phyloP scores from a whole-genome alignment of 2,329 filamentous ascomycete genomes.

The Penicillium olsonii region DNA sequence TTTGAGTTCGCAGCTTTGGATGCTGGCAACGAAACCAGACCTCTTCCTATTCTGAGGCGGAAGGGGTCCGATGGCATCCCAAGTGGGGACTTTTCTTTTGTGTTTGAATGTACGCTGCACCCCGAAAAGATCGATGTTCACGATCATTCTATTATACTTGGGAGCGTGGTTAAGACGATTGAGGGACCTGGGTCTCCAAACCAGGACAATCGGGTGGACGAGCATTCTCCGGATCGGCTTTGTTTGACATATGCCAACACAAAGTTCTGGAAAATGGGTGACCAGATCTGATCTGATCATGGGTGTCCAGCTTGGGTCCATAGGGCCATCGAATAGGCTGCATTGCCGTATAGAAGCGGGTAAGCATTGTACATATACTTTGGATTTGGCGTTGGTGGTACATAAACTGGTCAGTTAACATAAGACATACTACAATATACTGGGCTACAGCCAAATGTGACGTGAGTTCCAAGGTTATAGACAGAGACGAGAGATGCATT shows the following conservation, averaged over 20 bases:
- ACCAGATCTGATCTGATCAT: conserved; percentile 25
- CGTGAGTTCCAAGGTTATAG: no score
- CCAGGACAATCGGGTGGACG: conserved; percentile 1
- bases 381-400: background rate
- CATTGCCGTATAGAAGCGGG: background rate
- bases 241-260: conserved; percentile 48
- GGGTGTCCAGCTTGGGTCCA: no score
- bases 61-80: conserved; percentile 1
- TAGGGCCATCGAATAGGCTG: background rate
- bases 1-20: conserved; percentile 30
- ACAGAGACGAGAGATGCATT: conserved; percentile 5
- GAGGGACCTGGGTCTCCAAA: conserved; percentile 7
- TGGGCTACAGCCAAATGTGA: no score
- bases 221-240: conserved; percentile 21
- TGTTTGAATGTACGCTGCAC: conserved; percentile 42
- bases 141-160: conserved; percentile 45
- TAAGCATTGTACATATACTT: conserved; percentile 8
- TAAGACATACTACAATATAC: no score
- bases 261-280: conserved; percentile 45
- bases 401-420: conserved; percentile 2
- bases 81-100: conserved; percentile 38
- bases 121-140: conserved; percentile 39
- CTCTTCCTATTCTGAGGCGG: conserved; percentile 32
- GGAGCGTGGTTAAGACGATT: conserved; percentile 36
- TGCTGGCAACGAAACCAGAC: conserved; percentile 6